Conservation (phyloP, 257 asterid genomes). For the Ballota nigra region DNA sequence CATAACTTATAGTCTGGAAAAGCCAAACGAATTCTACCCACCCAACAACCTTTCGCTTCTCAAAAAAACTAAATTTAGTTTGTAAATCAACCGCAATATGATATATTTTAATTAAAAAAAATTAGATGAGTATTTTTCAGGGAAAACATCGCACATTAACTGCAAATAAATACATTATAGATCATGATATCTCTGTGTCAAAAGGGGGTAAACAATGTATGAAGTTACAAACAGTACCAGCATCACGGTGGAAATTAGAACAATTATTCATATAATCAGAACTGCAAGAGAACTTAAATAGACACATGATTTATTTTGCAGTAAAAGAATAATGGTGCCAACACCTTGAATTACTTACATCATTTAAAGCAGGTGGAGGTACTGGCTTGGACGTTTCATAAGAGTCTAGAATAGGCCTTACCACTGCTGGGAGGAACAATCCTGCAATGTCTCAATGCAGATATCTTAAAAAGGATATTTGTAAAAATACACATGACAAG, state of each 20-base stretch:
- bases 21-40: not conserved
- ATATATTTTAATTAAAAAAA: not conserved
- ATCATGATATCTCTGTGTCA: not conserved
- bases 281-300: not conserved
- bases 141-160: not conserved
- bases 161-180: not conserved
- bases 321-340: not conserved
- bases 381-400: constrained; percentile 73
- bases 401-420: constrained; percentile 91
- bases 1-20: not conserved
- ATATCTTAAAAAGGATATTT: constrained; percentile 16
- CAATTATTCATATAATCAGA: not conserved
- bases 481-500: not conserved
- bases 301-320: not conserved
- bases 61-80: not conserved
- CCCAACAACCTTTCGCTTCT: not conserved
- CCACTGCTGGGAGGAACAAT: constrained; percentile 92
- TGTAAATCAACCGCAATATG: not conserved
- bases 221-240: not conserved
- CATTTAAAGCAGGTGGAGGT: constrained; percentile 65
- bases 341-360: constrained; percentile 49
- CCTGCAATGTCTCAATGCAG: constrained; percentile 45
- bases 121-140: not conserved
- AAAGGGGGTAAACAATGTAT: not conserved
- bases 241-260: not conserved